A percentile compares a stretch with the other conserved stretches of the same genome.
Evolutionary conservation across 192 early-diverging fungal species (phyloP).

Genomic region (Coemansia sp.): DNA sequence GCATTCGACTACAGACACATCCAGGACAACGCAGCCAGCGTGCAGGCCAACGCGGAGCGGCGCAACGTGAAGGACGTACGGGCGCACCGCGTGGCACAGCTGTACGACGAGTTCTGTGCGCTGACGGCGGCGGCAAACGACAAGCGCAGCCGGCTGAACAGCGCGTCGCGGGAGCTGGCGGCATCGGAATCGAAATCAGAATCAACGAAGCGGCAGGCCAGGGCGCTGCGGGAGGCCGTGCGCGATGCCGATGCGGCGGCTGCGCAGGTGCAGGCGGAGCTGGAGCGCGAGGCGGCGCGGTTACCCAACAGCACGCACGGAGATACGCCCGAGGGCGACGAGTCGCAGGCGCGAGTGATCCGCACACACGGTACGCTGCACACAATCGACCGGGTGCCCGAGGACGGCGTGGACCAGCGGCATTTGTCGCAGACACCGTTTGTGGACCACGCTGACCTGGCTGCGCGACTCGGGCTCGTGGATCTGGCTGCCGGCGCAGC

Average conservation of each 20-base stretch:
- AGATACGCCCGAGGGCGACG: constrained; percentile 71
- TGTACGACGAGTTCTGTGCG: constrained; percentile 51
- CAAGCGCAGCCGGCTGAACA: constrained; percentile 49
- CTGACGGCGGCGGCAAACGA: constrained; percentile 33
- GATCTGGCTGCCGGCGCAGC: constrained; percentile 81
- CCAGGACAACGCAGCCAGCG: constrained; percentile 50
- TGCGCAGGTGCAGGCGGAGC: constrained; percentile 51
- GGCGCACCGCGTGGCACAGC: constrained; percentile 50
- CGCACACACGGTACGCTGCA: constrained; percentile 43
- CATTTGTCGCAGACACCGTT: constrained; percentile 27
- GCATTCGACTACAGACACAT: constrained; percentile 64
- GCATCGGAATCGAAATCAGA: constrained; percentile 22
- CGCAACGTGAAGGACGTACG: constrained; percentile 60
- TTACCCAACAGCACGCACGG: constrained; percentile 83
- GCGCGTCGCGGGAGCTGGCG: constrained; percentile 47
- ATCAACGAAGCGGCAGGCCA: background rate
- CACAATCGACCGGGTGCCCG: constrained; percentile 18
- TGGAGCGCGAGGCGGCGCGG: constrained; percentile 64
- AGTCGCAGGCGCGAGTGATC: constrained; percentile 63
- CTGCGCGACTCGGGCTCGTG: constrained; percentile 65
- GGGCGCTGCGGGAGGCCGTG: background rate
- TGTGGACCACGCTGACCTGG: constrained; percentile 71
- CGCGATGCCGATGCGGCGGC: constrained; percentile 49
- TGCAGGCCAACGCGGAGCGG: constrained; percentile 51
- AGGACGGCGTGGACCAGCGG: constrained; percentile 12